These are phyloP conservation scores for Euphorbia schlechtendalii DNA, from an alignment of 441 rosid genomes.

Conservation along the genomic window DNA sequence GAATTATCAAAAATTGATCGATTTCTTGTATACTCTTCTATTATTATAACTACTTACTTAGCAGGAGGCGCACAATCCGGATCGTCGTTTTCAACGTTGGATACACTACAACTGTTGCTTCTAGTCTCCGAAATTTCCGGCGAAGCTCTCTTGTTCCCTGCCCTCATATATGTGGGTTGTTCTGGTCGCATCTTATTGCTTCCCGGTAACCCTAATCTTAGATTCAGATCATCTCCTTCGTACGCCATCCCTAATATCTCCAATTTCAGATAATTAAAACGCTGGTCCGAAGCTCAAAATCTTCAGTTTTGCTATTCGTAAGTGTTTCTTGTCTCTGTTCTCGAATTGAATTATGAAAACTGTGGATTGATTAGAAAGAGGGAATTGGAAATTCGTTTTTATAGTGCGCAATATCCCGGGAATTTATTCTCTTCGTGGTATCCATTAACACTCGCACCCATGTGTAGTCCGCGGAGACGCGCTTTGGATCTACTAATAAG, in stretches of 20 bases:
- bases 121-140: slow-evolving; percentile 23
- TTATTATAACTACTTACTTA: slow-evolving; percentile 26
- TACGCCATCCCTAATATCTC: slow-evolving; percentile 21
- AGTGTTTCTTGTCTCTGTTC: background rate
- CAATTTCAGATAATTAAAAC: background rate
- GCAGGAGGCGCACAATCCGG: slow-evolving; percentile 21
- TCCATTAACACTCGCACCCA: too few species aligned
- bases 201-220: slow-evolving; percentile 72
- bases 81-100: slow-evolving; percentile 18
- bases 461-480: too few species aligned
- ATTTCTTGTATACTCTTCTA: background rate
- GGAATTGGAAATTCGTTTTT: slow-evolving; percentile 25
- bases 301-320: background rate
- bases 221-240: slow-evolving; percentile 27
- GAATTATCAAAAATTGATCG: too few species aligned
- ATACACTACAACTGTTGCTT: slow-evolving; percentile 18
- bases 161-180: slow-evolving; percentile 17
- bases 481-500: too few species aligned
- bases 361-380: slow-evolving; percentile 20
- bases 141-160: slow-evolving; percentile 49
- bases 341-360: background rate
- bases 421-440: slow-evolving; percentile 17
- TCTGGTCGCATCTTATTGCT: slow-evolving; percentile 33
- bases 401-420: slow-evolving; percentile 28
- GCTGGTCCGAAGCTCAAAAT: background rate